Percentiles rank a stretch among this genome's conserved stretches.
These are phyloP conservation scores for Senna siamea DNA, from an alignment of 306 rosid genomes.

Conservation along the genomic window DNA sequence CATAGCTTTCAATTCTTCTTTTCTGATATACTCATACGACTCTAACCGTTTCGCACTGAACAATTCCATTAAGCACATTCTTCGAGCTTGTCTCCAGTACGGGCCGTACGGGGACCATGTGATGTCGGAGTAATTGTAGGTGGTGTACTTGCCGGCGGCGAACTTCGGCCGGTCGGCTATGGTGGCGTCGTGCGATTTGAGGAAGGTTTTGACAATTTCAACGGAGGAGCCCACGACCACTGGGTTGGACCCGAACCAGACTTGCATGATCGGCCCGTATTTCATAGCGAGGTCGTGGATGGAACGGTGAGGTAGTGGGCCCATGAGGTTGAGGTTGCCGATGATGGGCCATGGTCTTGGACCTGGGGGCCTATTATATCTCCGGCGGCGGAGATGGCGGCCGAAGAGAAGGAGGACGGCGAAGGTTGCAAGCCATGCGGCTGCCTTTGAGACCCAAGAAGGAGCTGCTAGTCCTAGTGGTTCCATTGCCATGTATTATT, in stretches of 20 bases:
- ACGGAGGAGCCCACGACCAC: slow-evolving; percentile 58
- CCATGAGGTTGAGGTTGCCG: slow-evolving; percentile 65
- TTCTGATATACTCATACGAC: slow-evolving; percentile 55
- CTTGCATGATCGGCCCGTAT: slow-evolving; percentile 59
- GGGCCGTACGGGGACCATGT: slow-evolving; percentile 67
- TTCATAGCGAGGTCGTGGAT: slow-evolving; percentile 47
- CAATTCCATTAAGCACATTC: slow-evolving; percentile 56
- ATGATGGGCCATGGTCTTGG: slow-evolving; percentile 73
- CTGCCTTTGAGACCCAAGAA: not conserved
- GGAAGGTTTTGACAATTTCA: slow-evolving; percentile 53
- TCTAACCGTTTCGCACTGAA: slow-evolving; percentile 56
- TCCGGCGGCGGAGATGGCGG: not conserved
- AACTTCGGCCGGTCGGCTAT: slow-evolving; percentile 31
- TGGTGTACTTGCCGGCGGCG: not conserved
- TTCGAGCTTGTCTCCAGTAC: slow-evolving; percentile 62
- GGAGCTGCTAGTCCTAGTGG: no score
- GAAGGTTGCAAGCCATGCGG: slow-evolving; percentile 47
- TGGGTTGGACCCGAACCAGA: slow-evolving; percentile 50
- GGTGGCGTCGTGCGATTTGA: slow-evolving; percentile 54
- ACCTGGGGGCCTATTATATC: slow-evolving; percentile 44
- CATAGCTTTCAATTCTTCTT: slow-evolving; percentile 40
- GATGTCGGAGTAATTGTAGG: slow-evolving; percentile 50
- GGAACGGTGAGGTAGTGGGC: slow-evolving; percentile 58
- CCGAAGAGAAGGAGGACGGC: slow-evolving; percentile 50
- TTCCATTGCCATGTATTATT: not conserved